Evolutionary conservation across 2,329 filamentous ascomycete genomes (phyloP), one percentile per base, ranked within the genome.

Genomic region (Aspergillus intermedius): DNA sequence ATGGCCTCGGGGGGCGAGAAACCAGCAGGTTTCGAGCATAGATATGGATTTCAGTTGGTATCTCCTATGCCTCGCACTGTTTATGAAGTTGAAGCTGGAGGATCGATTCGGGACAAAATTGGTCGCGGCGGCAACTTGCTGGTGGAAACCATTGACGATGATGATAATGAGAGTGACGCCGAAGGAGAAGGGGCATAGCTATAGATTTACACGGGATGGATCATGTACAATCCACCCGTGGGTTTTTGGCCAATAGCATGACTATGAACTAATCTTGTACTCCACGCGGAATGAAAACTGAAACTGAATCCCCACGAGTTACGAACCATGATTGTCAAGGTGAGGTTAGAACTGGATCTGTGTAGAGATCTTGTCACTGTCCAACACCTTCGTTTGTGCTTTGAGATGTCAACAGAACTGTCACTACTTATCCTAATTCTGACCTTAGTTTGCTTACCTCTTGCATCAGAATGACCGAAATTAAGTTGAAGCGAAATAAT

Each of bases 91-190:
- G 81, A 83, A 47, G 73, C 75, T 34, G 79, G 79, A 0, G 82
- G 80, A 3, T 85, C 81, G 19, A 77, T 96, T 59, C 78, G 78
- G 23, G 80, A 87, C 55, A 80, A 81, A 57, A 84, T 97, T 63
- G 89, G 91, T 3, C 77, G 84, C 57, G 91, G 88, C 55, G 89
- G 86, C 3, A 95, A 94, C 68, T 71, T 98, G 49, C 87, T 97
- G 56, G 91, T 97, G 10, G 93, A 98, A 72, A 78, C 78, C 49
- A 73, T 79, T 35, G 68, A 71, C 21, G 74, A 78, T 3, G 76
- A 82, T 22, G 79, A 80, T 12, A 76, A 78, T 0, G 76, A 77
- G 2, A 75, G 76, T 0, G 74, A 76, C 0, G 75, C 74, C 4
- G 63, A 61, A 13, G 60, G 60, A 28, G 56, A 58, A 28, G 49